Conservation (phyloP, 331 rosid species). For the Saraca asoca region DNA sequence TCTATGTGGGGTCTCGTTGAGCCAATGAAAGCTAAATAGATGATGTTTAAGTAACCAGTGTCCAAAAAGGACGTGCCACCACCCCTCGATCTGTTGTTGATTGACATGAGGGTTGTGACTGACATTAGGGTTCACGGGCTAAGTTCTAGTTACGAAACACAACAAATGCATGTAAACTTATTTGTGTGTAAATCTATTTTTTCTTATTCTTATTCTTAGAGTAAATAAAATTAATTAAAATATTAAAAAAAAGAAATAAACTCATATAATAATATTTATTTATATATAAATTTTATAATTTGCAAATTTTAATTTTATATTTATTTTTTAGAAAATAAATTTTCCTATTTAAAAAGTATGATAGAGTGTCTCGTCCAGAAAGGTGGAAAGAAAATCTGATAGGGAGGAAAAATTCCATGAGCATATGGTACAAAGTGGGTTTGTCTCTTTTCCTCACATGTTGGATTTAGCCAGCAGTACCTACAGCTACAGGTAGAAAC, state of each 20-base stretch:
- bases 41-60: slow-evolving; percentile 41
- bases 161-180: slow-evolving; percentile 28
- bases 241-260: no score
- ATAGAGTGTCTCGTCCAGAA: no score
- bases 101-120: slow-evolving; percentile 56
- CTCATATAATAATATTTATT: no score
- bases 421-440: slow-evolving; percentile 39
- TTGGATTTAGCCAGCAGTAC: slow-evolving; percentile 49
- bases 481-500: slow-evolving; percentile 41
- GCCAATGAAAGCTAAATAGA: slow-evolving; percentile 27
- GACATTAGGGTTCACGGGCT: slow-evolving; percentile 78
- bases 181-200: background rate
- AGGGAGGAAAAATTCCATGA: slow-evolving; percentile 30
- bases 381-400: slow-evolving; percentile 16
- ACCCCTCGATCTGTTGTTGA: slow-evolving; percentile 31
- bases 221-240: no score
- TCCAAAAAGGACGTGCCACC: slow-evolving; percentile 47
- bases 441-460: slow-evolving; percentile 82
- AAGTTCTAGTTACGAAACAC: slow-evolving; percentile 41
- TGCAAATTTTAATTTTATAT: no score
- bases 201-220: no score
- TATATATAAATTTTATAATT: no score
- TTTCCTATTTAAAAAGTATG: no score
- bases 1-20: slow-evolving; percentile 30
- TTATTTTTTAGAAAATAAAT: no score